Evolutionary conservation across 441 rosid genomes (phyloP), one percentile per base, ranked within the genome.

Genomic region (Omphalea diandra): DNA sequence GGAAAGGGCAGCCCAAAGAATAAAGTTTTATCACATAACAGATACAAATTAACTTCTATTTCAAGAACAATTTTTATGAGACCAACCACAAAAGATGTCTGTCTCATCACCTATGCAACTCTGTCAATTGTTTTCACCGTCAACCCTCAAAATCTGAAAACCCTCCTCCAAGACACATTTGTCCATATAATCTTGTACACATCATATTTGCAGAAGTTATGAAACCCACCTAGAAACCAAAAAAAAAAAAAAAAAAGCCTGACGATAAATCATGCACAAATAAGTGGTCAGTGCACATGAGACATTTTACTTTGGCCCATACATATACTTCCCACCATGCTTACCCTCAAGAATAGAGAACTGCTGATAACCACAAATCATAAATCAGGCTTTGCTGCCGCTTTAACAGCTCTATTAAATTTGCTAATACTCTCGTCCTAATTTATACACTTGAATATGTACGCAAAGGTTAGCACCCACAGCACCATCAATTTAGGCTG

Each of bases 371-470:
- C 47, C 49, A 61, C 18, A 72, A 63, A 26, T 20, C 70, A 66
- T 60, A 59, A 78, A n/a, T n/a, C 68, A 76, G 35, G 75, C 75
- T 68, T 56, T 17, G 69, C 54, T 46, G 67, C 70, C 62, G 54
- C 70, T 69, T 80, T 62, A 9, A 33, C 69, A 41, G 53, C 65
- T 47, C n/a, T n/a, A n/a, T n/a, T n/a, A n/a, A n/a, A n/a, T 65
- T 61, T 35, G 70, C 66, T 61, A 55, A 69, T 80, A 76, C 38
- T n/a, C 79, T 76, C 78, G 72, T 73, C 82, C 77, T 79, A 80
- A 54, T 81, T 80, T 84, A 31, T 81, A 83, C 83, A 80, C 65
- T 72, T 69, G 73, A 32, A 69, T 79, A 79, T 81, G 35, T 76
- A 72, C 74, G 72, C 71, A 50, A 58, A 66, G 78, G 84, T 76